Percentiles rank a stretch among this genome's conserved stretches.
These are phyloP conservation scores for Epichloe festucae DNA, from an alignment of 2,329 filamentous ascomycete genomes.

Conservation along the genomic window DNA sequence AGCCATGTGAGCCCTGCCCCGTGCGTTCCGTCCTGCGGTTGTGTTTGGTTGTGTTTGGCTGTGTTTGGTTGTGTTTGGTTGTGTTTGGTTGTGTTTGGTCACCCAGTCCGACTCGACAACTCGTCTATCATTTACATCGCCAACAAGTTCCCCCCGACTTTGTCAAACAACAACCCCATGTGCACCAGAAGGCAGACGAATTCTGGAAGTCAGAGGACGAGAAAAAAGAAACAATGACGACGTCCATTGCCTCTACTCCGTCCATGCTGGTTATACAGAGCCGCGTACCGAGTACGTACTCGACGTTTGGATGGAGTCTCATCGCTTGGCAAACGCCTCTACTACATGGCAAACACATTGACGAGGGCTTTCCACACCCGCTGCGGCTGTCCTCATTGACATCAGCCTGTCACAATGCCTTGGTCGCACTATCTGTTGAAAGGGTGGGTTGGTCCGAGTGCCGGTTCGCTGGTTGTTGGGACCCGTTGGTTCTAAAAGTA, in stretches of 20 bases:
- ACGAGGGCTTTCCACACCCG: too few species aligned
- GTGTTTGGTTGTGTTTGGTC: not conserved
- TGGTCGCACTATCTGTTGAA: not conserved
- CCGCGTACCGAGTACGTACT: too few species aligned
- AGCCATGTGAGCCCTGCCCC: not conserved
- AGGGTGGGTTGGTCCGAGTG: constrained; percentile 4
- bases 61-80: not conserved
- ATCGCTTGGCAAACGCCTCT: not conserved
- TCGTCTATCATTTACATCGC: not conserved
- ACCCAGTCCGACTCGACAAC: not conserved
- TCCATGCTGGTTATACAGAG: not conserved
- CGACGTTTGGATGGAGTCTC: not conserved
- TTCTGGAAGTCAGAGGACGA: not conserved
- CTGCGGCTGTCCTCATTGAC: not conserved
- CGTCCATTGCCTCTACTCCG: not conserved
- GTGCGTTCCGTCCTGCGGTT: not conserved
- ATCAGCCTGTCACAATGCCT: constrained; percentile 4
- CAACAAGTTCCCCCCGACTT: not conserved
- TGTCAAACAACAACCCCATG: not conserved
- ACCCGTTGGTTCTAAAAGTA: not conserved
- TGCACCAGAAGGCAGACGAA: not conserved
- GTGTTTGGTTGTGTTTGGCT: not conserved
- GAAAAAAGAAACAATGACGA: constrained; percentile 1
- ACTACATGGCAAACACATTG: too few species aligned
- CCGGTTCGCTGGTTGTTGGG: not conserved